These are phyloP conservation scores for Telopea speciosissima DNA, from an alignment of 177 flowering plant species.

Conservation along the genomic window DNA sequence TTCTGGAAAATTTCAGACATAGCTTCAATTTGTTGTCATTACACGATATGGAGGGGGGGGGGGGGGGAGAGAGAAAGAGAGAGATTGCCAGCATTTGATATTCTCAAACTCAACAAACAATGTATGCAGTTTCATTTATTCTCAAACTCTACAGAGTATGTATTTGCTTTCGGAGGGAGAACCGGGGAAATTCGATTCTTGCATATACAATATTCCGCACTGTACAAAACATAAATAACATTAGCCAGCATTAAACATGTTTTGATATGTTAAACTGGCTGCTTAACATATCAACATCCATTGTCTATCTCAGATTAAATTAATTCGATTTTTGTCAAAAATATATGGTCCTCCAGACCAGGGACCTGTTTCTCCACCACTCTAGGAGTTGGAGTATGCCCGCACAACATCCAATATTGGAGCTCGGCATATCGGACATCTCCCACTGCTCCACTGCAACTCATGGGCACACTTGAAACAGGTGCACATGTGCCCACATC, in stretches of 20 bases:
- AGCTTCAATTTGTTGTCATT: too few species aligned
- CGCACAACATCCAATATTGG: constrained; percentile 72
- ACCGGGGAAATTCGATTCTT: background rate
- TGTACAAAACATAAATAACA: constrained; percentile 4
- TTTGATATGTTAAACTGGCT: background rate
- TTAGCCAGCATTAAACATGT: background rate
- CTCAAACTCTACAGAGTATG: constrained; percentile 2
- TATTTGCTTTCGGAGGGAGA: constrained; percentile 10
- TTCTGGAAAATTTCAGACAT: too few species aligned
- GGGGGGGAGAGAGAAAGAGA: too few species aligned
- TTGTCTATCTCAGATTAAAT: background rate
- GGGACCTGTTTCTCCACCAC: constrained; percentile 27
- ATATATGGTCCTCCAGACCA: constrained; percentile 27
- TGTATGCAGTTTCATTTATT: constrained; percentile 6
- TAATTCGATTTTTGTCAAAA: constrained; percentile 3
- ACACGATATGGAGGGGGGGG: too few species aligned
- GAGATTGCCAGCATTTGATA: too few species aligned
- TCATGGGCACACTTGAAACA: constrained; percentile 83
- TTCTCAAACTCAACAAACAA: too few species aligned
- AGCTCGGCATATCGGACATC: constrained; percentile 75
- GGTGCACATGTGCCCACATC: constrained; percentile 98
- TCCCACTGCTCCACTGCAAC: constrained; percentile 66
- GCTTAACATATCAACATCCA: background rate
- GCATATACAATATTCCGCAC: background rate
- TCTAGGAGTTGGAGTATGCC: constrained; percentile 34